A percentile compares a stretch with the other conserved stretches of the same genome.
These are phyloP conservation scores for Hericium coralloides DNA, from an alignment of 768 basidiomycete species.

Conservation along the genomic window DNA sequence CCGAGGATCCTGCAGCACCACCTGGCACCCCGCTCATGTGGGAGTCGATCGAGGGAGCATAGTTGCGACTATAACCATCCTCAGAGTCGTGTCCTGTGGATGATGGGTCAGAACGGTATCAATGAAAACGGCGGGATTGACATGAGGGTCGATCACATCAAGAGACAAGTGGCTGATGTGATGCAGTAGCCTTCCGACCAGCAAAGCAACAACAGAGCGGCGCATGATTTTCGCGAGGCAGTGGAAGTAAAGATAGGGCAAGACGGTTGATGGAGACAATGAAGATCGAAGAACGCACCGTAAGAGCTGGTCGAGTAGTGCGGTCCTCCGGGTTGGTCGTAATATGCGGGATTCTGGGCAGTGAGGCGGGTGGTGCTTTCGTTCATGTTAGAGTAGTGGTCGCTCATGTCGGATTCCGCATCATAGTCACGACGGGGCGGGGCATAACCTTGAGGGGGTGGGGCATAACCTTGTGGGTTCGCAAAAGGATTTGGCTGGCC, in stretches of 20 bases:
- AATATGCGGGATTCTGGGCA: conserved; percentile 1
- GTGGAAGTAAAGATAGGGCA: too few relatives aligned
- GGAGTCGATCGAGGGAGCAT: conserved; percentile 27
- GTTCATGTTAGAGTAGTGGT: conserved; percentile 13
- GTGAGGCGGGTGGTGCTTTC: conserved; percentile 13
- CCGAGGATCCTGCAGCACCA: conserved; percentile 23
- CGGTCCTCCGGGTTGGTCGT: neutral
- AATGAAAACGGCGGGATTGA: neutral
- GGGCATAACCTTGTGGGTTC: conserved; percentile 16
- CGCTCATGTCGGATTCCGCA: conserved; percentile 14
- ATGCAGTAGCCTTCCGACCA: too few relatives aligned
- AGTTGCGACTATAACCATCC: conserved; percentile 22
- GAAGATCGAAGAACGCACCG: conserved; percentile 4
- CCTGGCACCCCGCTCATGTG: conserved; percentile 19
- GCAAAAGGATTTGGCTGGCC: conserved; percentile 25
- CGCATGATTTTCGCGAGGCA: neutral
- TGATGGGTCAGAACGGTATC: conserved; percentile 6
- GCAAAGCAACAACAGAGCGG: neutral
- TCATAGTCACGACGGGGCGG: conserved; percentile 15
- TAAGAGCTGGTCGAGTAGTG: conserved; percentile 6
- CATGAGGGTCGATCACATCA: neutral
- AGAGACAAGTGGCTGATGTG: too few relatives aligned
- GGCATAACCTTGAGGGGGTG: conserved; percentile 10
- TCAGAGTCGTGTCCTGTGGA: conserved; percentile 22
- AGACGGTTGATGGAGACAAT: too few relatives aligned